Evolutionary conservation across 1,139 yeast genomes (phyloP), one percentile per base, ranked within the genome.

Genomic region (Eremothecium cymbalariae): DNA sequence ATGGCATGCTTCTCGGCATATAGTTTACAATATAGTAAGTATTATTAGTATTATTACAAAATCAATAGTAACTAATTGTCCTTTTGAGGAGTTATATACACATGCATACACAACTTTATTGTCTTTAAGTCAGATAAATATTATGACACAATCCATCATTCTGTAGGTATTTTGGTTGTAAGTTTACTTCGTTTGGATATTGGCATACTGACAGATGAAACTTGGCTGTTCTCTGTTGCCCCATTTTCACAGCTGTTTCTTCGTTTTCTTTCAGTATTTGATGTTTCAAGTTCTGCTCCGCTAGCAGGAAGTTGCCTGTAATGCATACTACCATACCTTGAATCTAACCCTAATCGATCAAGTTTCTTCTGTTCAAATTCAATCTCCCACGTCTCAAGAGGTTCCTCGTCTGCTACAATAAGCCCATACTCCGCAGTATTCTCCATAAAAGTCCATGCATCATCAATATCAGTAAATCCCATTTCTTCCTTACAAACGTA

Each of bases 371-470:
- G 31, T 18, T 39, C 44, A 14, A 25, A 8, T 18, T 24, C 36
- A 8, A 41, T 37, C 25, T 53, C 59, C 54, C 54, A 53, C 9
- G 35, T 27, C 29, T 53, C 57, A 12, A 53, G 34, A 1, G 59
- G 57, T 6, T 43, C 50, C 1, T 37, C 25, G 29, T 56, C 60
- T 5, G 57, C 49, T 1, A 55, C 54, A 5, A 35, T 24, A 8
- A 39, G 31, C 0, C 88, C 88, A 47, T 70, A 79, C 33, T 77
- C 82, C 1, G 62, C 53, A 0, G 81, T 76, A 2, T 59, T 53
- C 25, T 56, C 59, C 46, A 77, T 59, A 13, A 71, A 51, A 7
- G 55, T 55, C 40, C 70, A 68, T 0, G 80, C 79, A 15, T 58
- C 57, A 1, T 59, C 64, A n/a, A 65, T 45, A 11, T 62, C 47